Percentiles rank a stretch among this genome's conserved stretches.
These are phyloP conservation scores for Debaryomyces maramus DNA, from an alignment of 805 yeast species.

Conservation along the genomic window DNA sequence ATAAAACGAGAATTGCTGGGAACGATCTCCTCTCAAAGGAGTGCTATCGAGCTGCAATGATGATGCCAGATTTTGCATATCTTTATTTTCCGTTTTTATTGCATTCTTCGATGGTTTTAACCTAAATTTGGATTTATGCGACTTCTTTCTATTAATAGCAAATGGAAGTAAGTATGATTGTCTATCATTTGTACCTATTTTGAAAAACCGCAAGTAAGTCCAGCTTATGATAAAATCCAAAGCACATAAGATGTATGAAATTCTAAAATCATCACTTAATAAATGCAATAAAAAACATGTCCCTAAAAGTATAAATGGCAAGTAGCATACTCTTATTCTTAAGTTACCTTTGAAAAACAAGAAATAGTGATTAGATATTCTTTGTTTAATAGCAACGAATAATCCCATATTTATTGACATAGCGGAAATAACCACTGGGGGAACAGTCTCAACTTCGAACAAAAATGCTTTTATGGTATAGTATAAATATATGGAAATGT, in stretches of 20 bases:
- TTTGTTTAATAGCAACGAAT: slow-evolving; percentile 64
- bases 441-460: slow-evolving; percentile 21
- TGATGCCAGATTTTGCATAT: background rate
- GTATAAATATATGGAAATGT: slow-evolving; percentile 29
- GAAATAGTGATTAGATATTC: slow-evolving; percentile 61
- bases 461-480: slow-evolving; percentile 18
- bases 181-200: slow-evolving; percentile 43
- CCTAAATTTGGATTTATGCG: slow-evolving; percentile 13
- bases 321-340: slow-evolving; percentile 44
- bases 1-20: slow-evolving; percentile 32
- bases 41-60: slow-evolving; percentile 19
- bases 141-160: slow-evolving; percentile 19
- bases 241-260: slow-evolving; percentile 21
- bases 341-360: slow-evolving; percentile 46
- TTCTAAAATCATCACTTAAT: slow-evolving; percentile 29
- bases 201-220: slow-evolving; percentile 39
- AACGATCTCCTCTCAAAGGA: slow-evolving; percentile 26
- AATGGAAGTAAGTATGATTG: slow-evolving; percentile 44
- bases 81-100: background rate
- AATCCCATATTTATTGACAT: slow-evolving; percentile 58
- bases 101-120: slow-evolving; percentile 1
- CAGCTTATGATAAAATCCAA: slow-evolving; percentile 40
- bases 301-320: slow-evolving; percentile 34
- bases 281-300: slow-evolving; percentile 23
- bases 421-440: slow-evolving; percentile 53